Evolutionary conservation across 1,284 basidiomycete species (phyloP), one percentile per base, ranked within the genome.

Genomic region (Ganoderma lucidum): DNA sequence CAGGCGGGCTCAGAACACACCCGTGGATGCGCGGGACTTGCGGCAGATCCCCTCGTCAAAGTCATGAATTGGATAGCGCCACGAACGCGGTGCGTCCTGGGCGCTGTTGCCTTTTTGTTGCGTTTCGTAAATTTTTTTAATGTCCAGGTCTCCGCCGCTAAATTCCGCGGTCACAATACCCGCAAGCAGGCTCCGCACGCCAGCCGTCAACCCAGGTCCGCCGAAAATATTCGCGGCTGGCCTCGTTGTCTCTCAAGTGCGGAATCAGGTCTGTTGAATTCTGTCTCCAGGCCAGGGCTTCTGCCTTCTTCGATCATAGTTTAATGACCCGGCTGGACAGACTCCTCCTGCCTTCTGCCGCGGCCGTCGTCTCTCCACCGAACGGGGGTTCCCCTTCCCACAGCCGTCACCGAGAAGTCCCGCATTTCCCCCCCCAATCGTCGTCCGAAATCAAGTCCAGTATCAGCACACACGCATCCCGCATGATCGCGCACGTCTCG

Each of bases 61-160:
- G 28, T 30, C 53, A 6, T 30, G 1, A 1, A 15, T 0, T 32
- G 30, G 53, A 32, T 30, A 17, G 53, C 53, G 53, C 53, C 53
- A 55, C 32, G 53, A 32, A 55, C 53, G 53, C 53, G 28, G 53
- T 55, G 53, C 53, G 53, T 55, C 53, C 14, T 32, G 14, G 53
- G 53, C 53, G 28, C 53, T 55, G 53, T 55, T 55, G 2, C 6
- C 30, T 6, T 8, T 32, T 32, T 32, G 5, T 55, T 15, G 30
- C 28, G 30, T 55, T n/a, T 58, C 56, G 35, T 39, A 9, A 39
- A 39, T 37, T n/a, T 32, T 37, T 58, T 2, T 39, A 10, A 10
- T 55, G 51, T 28, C 14, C 28, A 55, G 12, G 23, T 15, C 6
- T 37, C 35, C 35, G 30, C 9, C 15, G 55, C 55, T 6, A 19